Percentiles rank a stretch among this genome's conserved stretches.
phyloP scores from a whole-genome alignment of 139 green algal genomes.

The Ettlia oleoabundans region DNA sequence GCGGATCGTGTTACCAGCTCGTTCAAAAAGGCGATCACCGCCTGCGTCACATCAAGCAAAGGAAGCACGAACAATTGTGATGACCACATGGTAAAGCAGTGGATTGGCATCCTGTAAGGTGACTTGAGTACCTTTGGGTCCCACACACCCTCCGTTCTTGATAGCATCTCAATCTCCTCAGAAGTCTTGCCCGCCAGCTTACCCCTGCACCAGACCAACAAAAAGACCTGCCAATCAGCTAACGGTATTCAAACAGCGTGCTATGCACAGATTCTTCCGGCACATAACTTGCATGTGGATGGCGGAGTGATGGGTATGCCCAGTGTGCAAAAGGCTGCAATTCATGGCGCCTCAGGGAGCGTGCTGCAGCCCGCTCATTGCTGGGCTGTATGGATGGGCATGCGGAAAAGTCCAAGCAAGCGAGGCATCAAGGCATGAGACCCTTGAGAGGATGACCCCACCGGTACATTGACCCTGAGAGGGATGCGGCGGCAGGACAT shows the following conservation, averaged over 20 bases:
- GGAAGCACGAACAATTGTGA: no score
- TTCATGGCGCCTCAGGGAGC: constrained; percentile 6
- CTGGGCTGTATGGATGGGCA: neutral
- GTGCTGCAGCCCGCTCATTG: constrained; percentile 29
- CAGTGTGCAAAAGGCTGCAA: constrained; percentile 31
- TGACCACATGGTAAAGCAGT: no score
- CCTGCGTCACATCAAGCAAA: neutral
- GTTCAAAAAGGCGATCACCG: constrained; percentile 35
- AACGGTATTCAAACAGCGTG: neutral
- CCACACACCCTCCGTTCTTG: constrained; percentile 29
- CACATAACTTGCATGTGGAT: neutral
- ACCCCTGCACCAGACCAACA: constrained; percentile 81
- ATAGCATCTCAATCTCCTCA: constrained; percentile 67
- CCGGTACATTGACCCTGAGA: neutral
- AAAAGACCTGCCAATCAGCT: no score
- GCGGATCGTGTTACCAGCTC: constrained; percentile 38
- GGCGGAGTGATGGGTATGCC: neutral
- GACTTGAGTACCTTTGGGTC: constrained; percentile 21
- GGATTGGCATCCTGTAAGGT: neutral
- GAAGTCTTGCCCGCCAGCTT: constrained; percentile 75
- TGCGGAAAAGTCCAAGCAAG: neutral
- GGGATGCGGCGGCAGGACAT: neutral
- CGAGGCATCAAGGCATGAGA: neutral
- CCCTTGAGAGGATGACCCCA: neutral
- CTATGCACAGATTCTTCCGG: neutral